Base-by-base conservation (phyloP, 257 asterid genomes). In the Haberlea rhodopensis region DNA sequence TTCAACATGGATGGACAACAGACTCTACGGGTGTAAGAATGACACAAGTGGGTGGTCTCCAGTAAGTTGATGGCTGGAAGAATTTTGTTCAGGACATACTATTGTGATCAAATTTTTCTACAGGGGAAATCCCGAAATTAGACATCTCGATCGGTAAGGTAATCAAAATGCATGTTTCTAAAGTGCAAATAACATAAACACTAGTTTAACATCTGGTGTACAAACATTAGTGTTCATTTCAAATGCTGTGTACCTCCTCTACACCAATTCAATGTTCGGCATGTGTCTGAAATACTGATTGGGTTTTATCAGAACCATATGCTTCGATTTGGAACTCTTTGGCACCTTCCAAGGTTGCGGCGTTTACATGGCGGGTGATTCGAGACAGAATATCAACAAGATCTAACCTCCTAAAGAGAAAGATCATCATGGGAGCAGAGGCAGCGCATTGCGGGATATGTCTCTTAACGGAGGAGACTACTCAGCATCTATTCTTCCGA, bases 151-250 rank as follows among this genome's bases (percentile, higher is more conserved):
- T 9, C 2, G 56, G n/a, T 34, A 68, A 40, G 20, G 52, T 2
- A 25, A 22, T 26, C 23, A 53, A 24, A 46, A 51, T 43, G 29
- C 22, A 11, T 53, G 74, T 19, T 67, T 29, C 62, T 58, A 53
- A 32, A 58, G 31, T 49, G 37, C 24, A 40, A 27, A 45, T 25
- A 43, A 40, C 61, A 51, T 43, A 23, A 56, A 40, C 6, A 40
- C 15, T 40, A 40, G 48, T 15, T 40, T 40, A 40, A 40, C 18
- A 40, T 40, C 5, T 40, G 11, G 18, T 40, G 18, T 40, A 13
- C 46, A 8, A 32, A 32, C 43, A 32, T 32, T 37, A n/a, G 46
- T 37, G n/a, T 5, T 10, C 5, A 32, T 37, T 37, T 3, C 46
- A 37, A 11, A 37, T 3, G n/a, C 9, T 37, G 5, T 37, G 46